Conservation (phyloP, 345 rosid genomes). For the Sisymbrium altissimum region DNA sequence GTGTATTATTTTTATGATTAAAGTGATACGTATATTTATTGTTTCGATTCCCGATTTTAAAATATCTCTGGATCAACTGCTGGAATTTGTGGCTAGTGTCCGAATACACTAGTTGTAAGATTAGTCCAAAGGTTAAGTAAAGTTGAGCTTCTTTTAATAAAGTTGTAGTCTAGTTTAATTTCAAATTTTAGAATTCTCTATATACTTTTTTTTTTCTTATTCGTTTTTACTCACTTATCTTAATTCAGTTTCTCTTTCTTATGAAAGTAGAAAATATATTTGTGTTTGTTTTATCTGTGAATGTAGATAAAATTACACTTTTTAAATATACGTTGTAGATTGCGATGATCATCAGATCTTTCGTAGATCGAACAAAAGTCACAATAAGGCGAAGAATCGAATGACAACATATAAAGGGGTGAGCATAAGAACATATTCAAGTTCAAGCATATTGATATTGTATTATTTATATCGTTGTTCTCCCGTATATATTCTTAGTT, state of each 20-base stretch:
- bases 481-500: constrained; percentile 24
- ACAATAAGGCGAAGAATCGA: constrained; percentile 22
- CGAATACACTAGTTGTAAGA: not conserved
- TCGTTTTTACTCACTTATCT: not conserved
- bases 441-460: constrained; percentile 21
- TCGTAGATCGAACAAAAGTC: constrained; percentile 18
- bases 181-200: not conserved
- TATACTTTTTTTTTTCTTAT: not conserved
- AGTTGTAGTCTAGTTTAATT: not conserved
- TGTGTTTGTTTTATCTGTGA: constrained; percentile 7
- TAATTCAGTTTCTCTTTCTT: not conserved
- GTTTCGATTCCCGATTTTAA: no score
- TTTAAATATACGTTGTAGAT: constrained; percentile 25
- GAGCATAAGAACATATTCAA: constrained; percentile 35
- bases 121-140: not conserved
- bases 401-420: constrained; percentile 22
- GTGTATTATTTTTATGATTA: no score
- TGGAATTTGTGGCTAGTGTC: not conserved
- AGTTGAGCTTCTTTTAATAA: not conserved
- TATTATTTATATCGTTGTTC: constrained; percentile 3
- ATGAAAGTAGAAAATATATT: not conserved
- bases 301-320: constrained; percentile 27
- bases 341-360: constrained; percentile 22
- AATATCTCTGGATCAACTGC: no score
- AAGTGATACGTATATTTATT: no score